phyloP scores from a whole-genome alignment of 306 rosid species.

The Argentina anserina region DNA sequence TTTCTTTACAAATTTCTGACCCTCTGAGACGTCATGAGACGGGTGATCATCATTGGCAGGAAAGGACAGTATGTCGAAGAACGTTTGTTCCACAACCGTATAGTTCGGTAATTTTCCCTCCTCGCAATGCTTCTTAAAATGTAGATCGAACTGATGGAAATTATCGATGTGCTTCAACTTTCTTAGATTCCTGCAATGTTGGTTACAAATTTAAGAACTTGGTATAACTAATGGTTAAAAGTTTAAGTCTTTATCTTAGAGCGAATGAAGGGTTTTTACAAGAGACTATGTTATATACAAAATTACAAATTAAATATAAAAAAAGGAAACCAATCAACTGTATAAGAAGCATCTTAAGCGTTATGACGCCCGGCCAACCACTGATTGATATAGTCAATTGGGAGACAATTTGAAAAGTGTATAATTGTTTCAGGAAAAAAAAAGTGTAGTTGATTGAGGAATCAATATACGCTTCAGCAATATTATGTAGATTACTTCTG shows the following conservation, averaged over 20 bases:
- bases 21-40: slow-evolving; percentile 67
- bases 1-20: slow-evolving; percentile 55
- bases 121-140: slow-evolving; percentile 58
- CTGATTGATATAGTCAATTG: not conserved
- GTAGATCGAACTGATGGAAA: slow-evolving; percentile 42
- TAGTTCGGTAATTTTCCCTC: slow-evolving; percentile 75
- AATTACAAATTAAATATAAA: no score
- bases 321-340: no score
- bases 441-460: not conserved
- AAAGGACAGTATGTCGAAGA: slow-evolving; percentile 35
- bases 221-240: not conserved
- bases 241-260: no score
- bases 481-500: not conserved
- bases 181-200: slow-evolving; percentile 47
- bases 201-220: not conserved
- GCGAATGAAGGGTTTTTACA: no score
- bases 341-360: no score
- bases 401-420: no score
- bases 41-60: slow-evolving; percentile 81
- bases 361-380: not conserved
- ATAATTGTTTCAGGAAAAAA: not conserved
- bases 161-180: slow-evolving; percentile 49
- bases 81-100: slow-evolving; percentile 69
- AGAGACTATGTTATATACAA: no score
- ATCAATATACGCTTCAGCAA: not conserved